Conservation (phyloP, 2,329 filamentous ascomycete species). For the Cladobotryum mycophilum region DNA sequence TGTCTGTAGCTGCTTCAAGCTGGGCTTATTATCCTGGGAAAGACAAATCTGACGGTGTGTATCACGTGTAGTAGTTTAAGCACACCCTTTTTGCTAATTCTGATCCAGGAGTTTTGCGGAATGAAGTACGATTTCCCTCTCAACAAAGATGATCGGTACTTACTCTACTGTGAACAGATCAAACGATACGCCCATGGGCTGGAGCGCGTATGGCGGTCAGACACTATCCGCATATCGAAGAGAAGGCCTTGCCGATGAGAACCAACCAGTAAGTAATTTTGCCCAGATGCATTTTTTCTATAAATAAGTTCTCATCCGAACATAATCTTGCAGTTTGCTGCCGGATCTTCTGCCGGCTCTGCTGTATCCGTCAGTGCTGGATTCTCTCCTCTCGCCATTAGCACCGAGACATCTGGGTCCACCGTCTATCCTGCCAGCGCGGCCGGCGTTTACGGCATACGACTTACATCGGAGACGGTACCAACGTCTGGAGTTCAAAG, state of each 20-base stretch:
- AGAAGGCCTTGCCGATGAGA: slow-evolving; percentile 12
- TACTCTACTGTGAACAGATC: neutral
- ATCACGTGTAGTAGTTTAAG: rapidly evolving
- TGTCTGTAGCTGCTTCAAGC: slow-evolving; percentile 10
- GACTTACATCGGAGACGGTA: slow-evolving; percentile 16
- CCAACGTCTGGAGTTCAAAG: slow-evolving; percentile 13
- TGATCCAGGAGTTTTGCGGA: slow-evolving; percentile 13
- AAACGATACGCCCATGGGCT: slow-evolving; percentile 5
- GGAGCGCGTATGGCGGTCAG: slow-evolving; percentile 18
- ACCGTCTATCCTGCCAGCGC: slow-evolving; percentile 18
- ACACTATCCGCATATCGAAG: slow-evolving; percentile 23
- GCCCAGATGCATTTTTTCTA: neutral
- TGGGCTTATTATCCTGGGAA: slow-evolving; percentile 18
- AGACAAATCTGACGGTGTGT: slow-evolving; percentile 16
- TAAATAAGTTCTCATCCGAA: neutral
- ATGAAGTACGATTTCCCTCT: slow-evolving; percentile 16
- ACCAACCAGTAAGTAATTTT: slow-evolving; percentile 15
- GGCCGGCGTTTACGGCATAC: slow-evolving; percentile 22
- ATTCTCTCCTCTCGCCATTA: slow-evolving; percentile 25
- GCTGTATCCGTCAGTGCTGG: slow-evolving; percentile 27
- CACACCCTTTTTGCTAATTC: neutral
- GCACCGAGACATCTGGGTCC: slow-evolving; percentile 28
- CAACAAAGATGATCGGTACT: neutral
- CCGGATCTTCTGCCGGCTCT: slow-evolving; percentile 29
- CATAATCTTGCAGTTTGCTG: slow-evolving; percentile 18